Conservation (phyloP, 1,284 basidiomycete species). For the Marasmius fiardii region DNA sequence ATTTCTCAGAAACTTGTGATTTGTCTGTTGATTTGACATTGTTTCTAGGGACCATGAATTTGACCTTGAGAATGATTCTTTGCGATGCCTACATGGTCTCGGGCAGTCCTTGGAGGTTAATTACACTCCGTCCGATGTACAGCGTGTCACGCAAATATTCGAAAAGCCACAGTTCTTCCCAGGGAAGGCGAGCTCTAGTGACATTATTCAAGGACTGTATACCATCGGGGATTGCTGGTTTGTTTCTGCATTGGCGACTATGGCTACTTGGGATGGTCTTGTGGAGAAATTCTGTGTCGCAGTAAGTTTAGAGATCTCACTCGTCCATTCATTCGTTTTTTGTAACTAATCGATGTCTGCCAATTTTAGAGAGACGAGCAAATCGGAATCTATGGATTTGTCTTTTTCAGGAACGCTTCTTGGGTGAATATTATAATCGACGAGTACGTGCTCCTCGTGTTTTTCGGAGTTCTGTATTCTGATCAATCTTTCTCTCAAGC, state of each 20-base stretch:
- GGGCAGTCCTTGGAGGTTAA: conserved; percentile 17
- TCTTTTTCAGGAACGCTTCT: conserved; percentile 31
- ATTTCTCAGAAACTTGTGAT: background rate
- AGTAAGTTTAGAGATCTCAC: conserved; percentile 23
- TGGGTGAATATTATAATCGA: conserved; percentile 36
- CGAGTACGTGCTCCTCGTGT: conserved; percentile 22
- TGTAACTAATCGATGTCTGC: background rate
- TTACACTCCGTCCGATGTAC: conserved; percentile 38
- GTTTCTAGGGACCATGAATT: conserved; percentile 45
- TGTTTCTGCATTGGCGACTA: conserved; percentile 42
- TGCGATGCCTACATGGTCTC: conserved; percentile 41
- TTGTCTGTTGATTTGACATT: background rate
- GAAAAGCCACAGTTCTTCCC: conserved; percentile 41
- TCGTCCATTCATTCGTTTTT: no score
- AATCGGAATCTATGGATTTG: conserved; percentile 38
- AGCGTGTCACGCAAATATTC: conserved; percentile 42
- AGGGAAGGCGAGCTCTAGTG: conserved; percentile 32
- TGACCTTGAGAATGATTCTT: conserved; percentile 42
- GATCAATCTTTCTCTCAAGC: conserved; percentile 10
- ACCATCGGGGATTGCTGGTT: conserved; percentile 47
- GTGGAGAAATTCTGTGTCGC: conserved; percentile 50
- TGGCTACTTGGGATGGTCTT: conserved; percentile 34
- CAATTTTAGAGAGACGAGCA: conserved; percentile 25
- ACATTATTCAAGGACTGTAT: conserved; percentile 38
- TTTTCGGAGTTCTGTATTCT: background rate